Percentiles rank a stretch among this genome's conserved stretches.
These are phyloP conservation scores for Metarhizium guizhouense DNA, from an alignment of 2,329 filamentous ascomycete genomes.

Conservation along the genomic window DNA sequence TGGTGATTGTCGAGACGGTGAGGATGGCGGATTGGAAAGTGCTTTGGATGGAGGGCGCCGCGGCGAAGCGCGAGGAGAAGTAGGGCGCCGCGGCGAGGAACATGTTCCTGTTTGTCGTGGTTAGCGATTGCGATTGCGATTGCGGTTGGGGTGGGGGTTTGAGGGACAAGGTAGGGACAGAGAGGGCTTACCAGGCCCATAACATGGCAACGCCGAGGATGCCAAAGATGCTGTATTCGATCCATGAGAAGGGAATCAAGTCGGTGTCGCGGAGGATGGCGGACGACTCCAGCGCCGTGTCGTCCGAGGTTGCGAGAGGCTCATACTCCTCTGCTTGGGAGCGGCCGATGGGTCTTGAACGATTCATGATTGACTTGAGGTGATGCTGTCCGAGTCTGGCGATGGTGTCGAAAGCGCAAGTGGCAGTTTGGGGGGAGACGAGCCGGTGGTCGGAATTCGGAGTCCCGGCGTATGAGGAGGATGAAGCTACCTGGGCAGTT, in stretches of 20 bases:
- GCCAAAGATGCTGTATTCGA: conserved; percentile 79
- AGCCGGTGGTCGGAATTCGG: too few relatives aligned
- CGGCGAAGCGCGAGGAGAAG: conserved; percentile 73
- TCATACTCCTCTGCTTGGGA: conserved; percentile 20
- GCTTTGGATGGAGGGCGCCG: conserved; percentile 59
- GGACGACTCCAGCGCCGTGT: conserved; percentile 17
- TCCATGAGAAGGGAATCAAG: conserved; percentile 62
- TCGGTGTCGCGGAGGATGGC: conserved; percentile 22
- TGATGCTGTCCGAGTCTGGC: not conserved
- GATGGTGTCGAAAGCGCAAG: not conserved
- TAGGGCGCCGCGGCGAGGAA: conserved; percentile 92
- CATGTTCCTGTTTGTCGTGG: conserved; percentile 67
- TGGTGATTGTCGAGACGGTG: conserved; percentile 77
- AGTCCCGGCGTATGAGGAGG: too few relatives aligned
- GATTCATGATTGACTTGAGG: conserved; percentile 14
- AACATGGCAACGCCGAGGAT: conserved; percentile 88
- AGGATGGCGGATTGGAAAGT: conserved; percentile 89
- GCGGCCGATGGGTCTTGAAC: conserved; percentile 14
- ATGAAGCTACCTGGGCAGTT: not conserved
- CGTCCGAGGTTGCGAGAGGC: conserved; percentile 21
- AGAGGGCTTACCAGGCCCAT: conserved; percentile 73
- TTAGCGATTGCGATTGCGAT: not conserved
- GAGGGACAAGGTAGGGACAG: not conserved
- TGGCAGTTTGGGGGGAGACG: too few relatives aligned
- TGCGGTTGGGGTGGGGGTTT: not conserved